Conservation (phyloP, 768 basidiomycete species). For the Naganishia onofrii region DNA sequence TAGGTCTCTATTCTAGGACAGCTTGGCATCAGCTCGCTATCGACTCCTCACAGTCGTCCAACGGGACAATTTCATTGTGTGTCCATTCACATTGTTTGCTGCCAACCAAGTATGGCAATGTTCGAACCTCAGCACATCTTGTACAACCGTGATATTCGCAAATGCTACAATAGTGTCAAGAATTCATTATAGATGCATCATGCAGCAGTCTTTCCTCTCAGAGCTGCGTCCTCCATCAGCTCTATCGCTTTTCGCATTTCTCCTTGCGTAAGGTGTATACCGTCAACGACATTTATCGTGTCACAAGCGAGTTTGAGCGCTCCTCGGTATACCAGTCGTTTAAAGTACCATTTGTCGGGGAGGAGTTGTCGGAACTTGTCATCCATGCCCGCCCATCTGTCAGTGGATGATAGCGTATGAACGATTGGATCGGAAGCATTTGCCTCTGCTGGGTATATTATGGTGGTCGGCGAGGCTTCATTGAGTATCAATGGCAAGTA, state of each 20-base stretch:
- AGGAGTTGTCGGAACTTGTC: conserved; percentile 81
- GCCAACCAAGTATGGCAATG: not conserved
- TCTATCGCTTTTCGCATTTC: conserved; percentile 78
- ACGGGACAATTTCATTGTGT: too few species aligned
- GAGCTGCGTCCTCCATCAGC: conserved; percentile 51
- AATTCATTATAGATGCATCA: not conserved
- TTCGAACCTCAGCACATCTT: not conserved
- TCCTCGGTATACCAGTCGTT: conserved; percentile 83
- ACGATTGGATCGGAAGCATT: not conserved
- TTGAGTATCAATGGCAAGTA: conserved; percentile 84
- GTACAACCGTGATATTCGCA: not conserved
- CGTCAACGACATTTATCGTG: conserved; percentile 73
- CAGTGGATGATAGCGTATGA: not conserved
- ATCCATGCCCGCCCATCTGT: conserved; percentile 72
- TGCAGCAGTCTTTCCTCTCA: conserved; percentile 12
- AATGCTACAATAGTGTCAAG: not conserved
- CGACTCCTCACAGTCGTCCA: too few species aligned
- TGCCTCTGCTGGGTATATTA: conserved; percentile 16
- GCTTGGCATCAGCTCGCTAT: too few species aligned
- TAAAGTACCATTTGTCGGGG: conserved; percentile 82
- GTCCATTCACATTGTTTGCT: too few species aligned
- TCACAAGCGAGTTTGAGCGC: conserved; percentile 75
- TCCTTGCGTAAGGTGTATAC: conserved; percentile 74
- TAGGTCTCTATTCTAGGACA: too few species aligned
- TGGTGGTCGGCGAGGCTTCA: conserved; percentile 42